A percentile compares a stretch with the other conserved stretches of the same genome.
phyloP scores from a whole-genome alignment of 257 asterid species.

The Nicotiana undulata region DNA sequence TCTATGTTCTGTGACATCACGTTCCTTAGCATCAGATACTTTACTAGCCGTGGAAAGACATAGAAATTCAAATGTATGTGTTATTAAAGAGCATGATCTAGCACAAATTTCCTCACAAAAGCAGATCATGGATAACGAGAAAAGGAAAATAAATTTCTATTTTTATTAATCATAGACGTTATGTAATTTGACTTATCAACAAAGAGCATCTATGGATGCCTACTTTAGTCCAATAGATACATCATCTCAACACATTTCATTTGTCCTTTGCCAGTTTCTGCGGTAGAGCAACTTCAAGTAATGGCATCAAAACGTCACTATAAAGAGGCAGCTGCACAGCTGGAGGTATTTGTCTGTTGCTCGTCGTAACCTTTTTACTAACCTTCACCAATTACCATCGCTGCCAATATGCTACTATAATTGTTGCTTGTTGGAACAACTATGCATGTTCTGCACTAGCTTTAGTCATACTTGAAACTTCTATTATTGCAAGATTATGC shows the following conservation, averaged over 20 bases:
- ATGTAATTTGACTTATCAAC: not conserved
- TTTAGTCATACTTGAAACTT: not conserved
- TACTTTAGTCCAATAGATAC: not conserved
- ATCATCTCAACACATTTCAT: conserved; percentile 1
- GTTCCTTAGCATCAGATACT: not conserved
- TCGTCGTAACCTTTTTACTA: not conserved
- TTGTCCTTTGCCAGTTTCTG: conserved; percentile 62
- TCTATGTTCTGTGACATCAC: not conserved
- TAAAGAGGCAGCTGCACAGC: conserved; percentile 99
- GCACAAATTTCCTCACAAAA: not conserved
- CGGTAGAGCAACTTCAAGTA: conserved; percentile 94
- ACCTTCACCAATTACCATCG: not conserved
- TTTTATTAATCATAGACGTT: not conserved
- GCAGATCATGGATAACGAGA: not conserved
- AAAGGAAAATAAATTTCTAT: not conserved
- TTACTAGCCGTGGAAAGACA: not conserved
- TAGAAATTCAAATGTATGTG: not conserved
- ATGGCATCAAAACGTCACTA: conserved; percentile 98
- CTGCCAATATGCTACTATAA: not conserved
- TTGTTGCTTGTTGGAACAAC: not conserved
- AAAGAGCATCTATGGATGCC: not conserved
- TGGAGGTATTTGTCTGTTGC: conserved; percentile 56
- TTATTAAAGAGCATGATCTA: not conserved
- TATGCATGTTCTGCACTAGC: not conserved
- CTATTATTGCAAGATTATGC: not conserved